These are phyloP conservation scores for Hansenula lynferdii DNA, from an alignment of 1,139 yeast genomes.

Conservation along the genomic window DNA sequence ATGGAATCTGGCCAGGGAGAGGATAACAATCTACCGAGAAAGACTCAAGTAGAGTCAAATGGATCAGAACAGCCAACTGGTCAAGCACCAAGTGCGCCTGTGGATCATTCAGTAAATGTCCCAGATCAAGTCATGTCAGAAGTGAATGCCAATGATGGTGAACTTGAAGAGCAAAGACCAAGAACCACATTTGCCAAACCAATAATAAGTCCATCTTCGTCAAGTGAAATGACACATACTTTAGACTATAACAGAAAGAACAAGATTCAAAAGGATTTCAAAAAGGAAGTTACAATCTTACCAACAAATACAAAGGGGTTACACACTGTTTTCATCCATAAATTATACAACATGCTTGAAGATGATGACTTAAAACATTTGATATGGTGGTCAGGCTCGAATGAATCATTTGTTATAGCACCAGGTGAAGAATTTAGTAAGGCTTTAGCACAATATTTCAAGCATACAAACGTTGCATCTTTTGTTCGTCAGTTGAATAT, in stretches of 20 bases:
- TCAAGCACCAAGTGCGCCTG: no score
- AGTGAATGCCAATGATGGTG: no score
- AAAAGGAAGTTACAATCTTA: constrained; percentile 12
- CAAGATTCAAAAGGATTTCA: constrained; percentile 6
- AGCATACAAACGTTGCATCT: constrained; percentile 76
- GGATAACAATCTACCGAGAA: no score
- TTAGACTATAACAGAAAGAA: not conserved
- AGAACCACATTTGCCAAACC: not conserved
- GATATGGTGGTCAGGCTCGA: constrained; percentile 46
- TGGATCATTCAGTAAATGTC: no score
- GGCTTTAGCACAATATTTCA: constrained; percentile 59
- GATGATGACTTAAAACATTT: constrained; percentile 45
- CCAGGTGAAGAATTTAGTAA: constrained; percentile 57
- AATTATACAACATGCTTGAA: constrained; percentile 58
- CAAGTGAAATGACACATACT: not conserved
- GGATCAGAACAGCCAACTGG: no score
- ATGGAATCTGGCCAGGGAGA: no score
- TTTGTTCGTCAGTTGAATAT: constrained; percentile 74
- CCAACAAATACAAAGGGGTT: constrained; percentile 23
- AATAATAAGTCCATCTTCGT: not conserved
- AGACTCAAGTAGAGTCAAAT: no score
- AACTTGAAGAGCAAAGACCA: not conserved
- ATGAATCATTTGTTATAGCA: constrained; percentile 36
- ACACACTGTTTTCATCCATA: constrained; percentile 57
- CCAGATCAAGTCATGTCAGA: no score